Conservation (phyloP, 345 rosid genomes). For the Populus ilicifolia region DNA sequence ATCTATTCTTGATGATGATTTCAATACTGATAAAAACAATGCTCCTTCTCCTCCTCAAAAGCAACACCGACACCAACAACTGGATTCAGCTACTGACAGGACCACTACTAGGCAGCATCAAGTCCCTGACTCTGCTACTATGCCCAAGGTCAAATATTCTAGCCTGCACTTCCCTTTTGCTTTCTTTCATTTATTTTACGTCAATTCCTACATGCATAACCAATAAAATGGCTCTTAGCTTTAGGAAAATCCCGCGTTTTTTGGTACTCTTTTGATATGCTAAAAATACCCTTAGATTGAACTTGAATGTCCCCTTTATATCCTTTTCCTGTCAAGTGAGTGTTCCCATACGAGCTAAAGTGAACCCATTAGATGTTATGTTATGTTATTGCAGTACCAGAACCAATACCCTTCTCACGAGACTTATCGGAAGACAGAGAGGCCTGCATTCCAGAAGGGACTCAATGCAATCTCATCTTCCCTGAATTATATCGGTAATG, state of each 20-base stretch:
- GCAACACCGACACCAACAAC: not conserved
- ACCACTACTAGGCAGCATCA: not conserved
- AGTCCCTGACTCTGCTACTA: not conserved
- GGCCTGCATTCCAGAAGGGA: slow-evolving; percentile 23
- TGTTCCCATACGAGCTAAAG: not conserved
- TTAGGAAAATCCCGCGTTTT: not conserved
- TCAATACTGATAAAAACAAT: not conserved
- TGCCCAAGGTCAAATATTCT: slow-evolving; percentile 12
- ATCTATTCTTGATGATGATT: slow-evolving; percentile 26
- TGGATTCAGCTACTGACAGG: slow-evolving; percentile 2
- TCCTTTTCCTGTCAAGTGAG: not conserved
- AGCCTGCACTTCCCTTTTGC: not conserved
- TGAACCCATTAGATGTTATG: not conserved
- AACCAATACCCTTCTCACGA: slow-evolving; percentile 29
- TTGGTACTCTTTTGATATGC: not conserved
- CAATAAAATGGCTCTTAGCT: not conserved
- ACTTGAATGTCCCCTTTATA: not conserved
- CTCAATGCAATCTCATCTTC: slow-evolving; percentile 32
- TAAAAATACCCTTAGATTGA: not conserved
- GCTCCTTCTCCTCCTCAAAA: not conserved
- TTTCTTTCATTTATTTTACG: not conserved
- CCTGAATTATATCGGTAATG: slow-evolving; percentile 25
- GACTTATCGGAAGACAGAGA: slow-evolving; percentile 1
- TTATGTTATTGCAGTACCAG: slow-evolving; percentile 29
- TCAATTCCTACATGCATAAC: not conserved